Evolutionary conservation across 345 rosid species (phyloP).

Genomic region (Hibiscus tridactylites): DNA sequence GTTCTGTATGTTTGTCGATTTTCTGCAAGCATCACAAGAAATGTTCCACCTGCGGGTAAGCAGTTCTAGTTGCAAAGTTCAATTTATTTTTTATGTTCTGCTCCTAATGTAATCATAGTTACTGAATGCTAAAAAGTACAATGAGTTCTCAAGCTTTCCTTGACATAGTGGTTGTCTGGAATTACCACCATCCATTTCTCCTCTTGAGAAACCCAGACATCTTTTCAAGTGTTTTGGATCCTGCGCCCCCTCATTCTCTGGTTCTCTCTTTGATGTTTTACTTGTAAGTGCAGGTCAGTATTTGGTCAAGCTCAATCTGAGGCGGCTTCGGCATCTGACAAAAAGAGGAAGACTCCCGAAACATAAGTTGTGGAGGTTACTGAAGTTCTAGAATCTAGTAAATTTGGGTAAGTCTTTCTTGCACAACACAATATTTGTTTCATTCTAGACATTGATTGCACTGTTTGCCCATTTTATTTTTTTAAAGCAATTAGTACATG

Average conservation of each 20-base stretch:
- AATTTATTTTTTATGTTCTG: background rate
- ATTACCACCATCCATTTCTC: background rate
- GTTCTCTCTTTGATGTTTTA: background rate
- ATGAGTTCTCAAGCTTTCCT: too few species aligned
- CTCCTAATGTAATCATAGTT: background rate
- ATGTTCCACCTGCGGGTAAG: conserved; percentile 92
- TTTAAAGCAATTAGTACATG: background rate
- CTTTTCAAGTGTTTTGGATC: background rate
- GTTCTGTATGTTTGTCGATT: conserved; percentile 93
- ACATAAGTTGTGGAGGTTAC: conserved; percentile 17
- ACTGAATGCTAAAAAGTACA: background rate
- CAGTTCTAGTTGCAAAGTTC: conserved; percentile 1
- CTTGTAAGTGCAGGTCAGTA: conserved; percentile 46
- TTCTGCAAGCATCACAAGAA: conserved; percentile 89
- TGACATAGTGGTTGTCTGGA: background rate
- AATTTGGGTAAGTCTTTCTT: conserved; percentile 7
- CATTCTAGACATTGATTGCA: background rate
- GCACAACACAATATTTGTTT: conserved; percentile 1
- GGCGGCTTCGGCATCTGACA: conserved; percentile 37
- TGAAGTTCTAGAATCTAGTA: background rate
- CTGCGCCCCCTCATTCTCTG: background rate
- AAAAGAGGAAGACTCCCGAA: conserved; percentile 67
- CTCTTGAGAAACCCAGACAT: background rate
- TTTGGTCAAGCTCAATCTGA: conserved; percentile 78
- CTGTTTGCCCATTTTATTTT: background rate